Evolutionary conservation across 257 asterid species (phyloP), one percentile per base, ranked within the genome.

Genomic region (Linderniella brevidens): DNA sequence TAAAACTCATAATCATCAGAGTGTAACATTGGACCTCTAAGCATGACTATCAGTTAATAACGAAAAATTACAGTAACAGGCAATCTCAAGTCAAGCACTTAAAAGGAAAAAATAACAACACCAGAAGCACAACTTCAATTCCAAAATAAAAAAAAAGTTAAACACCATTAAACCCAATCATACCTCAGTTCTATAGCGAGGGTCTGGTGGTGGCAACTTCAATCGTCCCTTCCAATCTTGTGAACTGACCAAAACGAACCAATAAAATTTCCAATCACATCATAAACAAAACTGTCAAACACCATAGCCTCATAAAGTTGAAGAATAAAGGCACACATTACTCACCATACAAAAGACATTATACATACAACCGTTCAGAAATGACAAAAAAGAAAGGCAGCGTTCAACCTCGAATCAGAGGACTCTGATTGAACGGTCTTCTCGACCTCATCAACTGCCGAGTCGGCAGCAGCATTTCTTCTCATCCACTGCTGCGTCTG

Each of bases 161-260:
- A 6, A 9, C 20, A 25, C 9, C 52, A 46, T 4, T 13, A 17
- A 25, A 53, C 48, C 51, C 12, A 62, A 44, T 53, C 66, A 54
- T 59, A 76, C 96, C 92, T 85, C 96, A 13, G 96, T 85, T 68
- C 64, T 76, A 50, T 65, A 81, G 17, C 96, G 93, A 11, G 76
- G 60, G 71, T 85, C 96, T 62, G 64, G 56, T 8, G 79, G 70
- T 39, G 96, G 96, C 57, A 76, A 40, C 65, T 72, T 81, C 41
- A 85, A 59, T 56, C 35, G 66, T 20, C 80, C 75, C 77, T 81
- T 85, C 96, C 93, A 81, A 63, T 77, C 93, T 74, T 78, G 88
- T 11, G 86, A 85, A 57, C 93, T 84, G 70, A 35, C 40, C 58
- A 60, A 51, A 50, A 47, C 25, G 44, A 35, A 55, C 43, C 43